Evolutionary conservation across 805 yeast genomes (phyloP).

Genomic region (Nakazawaea pomicola): DNA sequence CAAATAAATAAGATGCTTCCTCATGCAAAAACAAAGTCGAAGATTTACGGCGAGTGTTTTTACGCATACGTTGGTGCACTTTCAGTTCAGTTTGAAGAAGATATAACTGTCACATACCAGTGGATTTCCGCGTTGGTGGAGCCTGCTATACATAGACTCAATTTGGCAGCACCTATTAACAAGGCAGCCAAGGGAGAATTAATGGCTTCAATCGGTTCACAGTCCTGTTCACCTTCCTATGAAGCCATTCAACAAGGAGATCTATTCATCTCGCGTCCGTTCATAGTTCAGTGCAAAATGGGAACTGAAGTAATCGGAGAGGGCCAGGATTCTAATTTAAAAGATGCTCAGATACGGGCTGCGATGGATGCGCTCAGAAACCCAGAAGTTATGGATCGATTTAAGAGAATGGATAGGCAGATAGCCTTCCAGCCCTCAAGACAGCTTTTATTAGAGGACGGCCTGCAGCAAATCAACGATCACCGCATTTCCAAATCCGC

Average conservation of each 20-base stretch:
- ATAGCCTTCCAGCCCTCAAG: neutral
- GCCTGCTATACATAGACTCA: neutral
- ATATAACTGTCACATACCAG: neutral
- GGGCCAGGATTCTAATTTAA: slow-evolving; percentile 3
- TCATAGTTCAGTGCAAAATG: neutral
- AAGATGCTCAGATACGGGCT: slow-evolving; percentile 8
- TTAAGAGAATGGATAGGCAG: neutral
- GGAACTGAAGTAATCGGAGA: slow-evolving; percentile 6
- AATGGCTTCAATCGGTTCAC: neutral
- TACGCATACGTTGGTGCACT: slow-evolving; percentile 4
- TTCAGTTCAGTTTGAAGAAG: neutral
- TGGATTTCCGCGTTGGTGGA: slow-evolving; percentile 1
- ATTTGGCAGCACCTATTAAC: neutral
- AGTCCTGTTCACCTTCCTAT: neutral
- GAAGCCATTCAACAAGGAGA: neutral
- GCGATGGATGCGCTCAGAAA: slow-evolving; percentile 6
- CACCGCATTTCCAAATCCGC: no score
- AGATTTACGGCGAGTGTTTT: slow-evolving; percentile 4
- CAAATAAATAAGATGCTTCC: neutral
- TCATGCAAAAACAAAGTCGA: neutral
- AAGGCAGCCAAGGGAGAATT: slow-evolving; percentile 2
- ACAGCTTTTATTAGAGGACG: no score
- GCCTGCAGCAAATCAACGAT: no score
- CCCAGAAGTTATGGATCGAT: neutral
- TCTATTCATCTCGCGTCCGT: neutral